Conservation (phyloP, 768 basidiomycete species). For the Mrakia gelida region DNA sequence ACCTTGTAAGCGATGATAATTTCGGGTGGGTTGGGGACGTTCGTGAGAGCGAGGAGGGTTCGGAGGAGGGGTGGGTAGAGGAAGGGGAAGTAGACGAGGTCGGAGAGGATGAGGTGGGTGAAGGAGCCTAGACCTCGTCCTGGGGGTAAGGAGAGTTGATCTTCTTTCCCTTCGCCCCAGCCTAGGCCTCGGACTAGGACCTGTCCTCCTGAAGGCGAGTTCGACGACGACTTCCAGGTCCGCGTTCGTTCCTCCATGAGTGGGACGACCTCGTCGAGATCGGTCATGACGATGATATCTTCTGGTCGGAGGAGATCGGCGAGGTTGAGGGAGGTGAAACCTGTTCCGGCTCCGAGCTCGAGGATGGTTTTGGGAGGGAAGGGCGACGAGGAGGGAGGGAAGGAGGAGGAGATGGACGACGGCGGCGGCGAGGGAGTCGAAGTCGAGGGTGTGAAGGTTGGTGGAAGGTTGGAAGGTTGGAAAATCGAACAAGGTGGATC, state of each 20-base stretch:
- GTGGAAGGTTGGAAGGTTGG: too few species aligned
- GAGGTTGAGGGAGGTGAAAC: conserved; percentile 4
- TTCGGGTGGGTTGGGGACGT: not conserved
- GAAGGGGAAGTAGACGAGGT: conserved; percentile 21
- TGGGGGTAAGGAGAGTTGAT: not conserved
- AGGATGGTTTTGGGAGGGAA: conserved; percentile 3
- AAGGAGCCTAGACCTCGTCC: not conserved
- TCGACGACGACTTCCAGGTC: too few species aligned
- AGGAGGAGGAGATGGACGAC: not conserved
- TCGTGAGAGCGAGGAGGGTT: conserved; percentile 21
- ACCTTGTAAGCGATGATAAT: conserved; percentile 26
- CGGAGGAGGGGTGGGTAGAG: conserved; percentile 21
- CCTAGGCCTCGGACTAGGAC: conserved; percentile 7
- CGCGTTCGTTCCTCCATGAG: not conserved
- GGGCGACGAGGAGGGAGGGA: too few species aligned
- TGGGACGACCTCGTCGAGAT: conserved; percentile 16
- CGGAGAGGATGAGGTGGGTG: conserved; percentile 11
- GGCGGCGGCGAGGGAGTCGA: too few species aligned
- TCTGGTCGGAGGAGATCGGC: not conserved
- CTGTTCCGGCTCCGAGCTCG: conserved; percentile 16
- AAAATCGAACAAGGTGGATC: too few species aligned
- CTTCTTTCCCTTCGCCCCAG: not conserved
- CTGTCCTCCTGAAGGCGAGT: not conserved
- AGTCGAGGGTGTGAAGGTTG: too few species aligned
- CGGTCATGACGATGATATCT: conserved; percentile 18